Evolutionary conservation across 768 basidiomycete genomes (phyloP).

Genomic region (Phaeolepiota aurea): DNA sequence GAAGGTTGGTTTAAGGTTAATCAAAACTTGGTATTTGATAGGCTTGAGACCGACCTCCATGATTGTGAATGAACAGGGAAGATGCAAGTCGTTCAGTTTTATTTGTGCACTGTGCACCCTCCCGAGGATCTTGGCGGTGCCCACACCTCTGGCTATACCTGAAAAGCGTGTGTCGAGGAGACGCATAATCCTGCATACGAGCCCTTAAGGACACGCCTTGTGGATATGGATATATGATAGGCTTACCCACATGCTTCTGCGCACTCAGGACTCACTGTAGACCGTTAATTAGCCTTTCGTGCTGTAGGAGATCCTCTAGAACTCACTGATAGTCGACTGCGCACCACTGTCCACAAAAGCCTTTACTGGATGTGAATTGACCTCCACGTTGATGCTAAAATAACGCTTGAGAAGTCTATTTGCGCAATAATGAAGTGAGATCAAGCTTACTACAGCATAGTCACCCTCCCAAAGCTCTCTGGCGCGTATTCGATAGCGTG

Average conservation of each 20-base stretch:
- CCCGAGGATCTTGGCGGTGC: constrained; percentile 90
- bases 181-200: constrained; percentile 85
- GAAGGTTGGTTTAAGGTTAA: not conserved
- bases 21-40: not conserved
- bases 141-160: constrained; percentile 90
- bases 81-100: constrained; percentile 72
- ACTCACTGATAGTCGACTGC: constrained; percentile 90
- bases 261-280: constrained; percentile 80
- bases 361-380: constrained; percentile 84
- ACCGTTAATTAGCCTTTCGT: not conserved
- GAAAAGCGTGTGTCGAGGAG: constrained; percentile 80
- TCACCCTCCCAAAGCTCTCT: constrained; percentile 88
- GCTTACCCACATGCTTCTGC: constrained; percentile 86
- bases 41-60: constrained; percentile 62
- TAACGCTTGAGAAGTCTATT: too few species aligned
- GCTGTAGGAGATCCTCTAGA: constrained; percentile 5
- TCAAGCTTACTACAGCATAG: constrained; percentile 84
- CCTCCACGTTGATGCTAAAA: constrained; percentile 83
- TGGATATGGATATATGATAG: not conserved
- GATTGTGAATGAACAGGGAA: constrained; percentile 90
- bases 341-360: constrained; percentile 99
- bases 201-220: constrained; percentile 3
- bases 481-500: constrained; percentile 93
- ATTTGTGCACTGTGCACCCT: constrained; percentile 91
- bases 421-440: too few species aligned